phyloP scores from a whole-genome alignment of 1,139 yeast genomes.

The Debaryomyces nepalensis region DNA sequence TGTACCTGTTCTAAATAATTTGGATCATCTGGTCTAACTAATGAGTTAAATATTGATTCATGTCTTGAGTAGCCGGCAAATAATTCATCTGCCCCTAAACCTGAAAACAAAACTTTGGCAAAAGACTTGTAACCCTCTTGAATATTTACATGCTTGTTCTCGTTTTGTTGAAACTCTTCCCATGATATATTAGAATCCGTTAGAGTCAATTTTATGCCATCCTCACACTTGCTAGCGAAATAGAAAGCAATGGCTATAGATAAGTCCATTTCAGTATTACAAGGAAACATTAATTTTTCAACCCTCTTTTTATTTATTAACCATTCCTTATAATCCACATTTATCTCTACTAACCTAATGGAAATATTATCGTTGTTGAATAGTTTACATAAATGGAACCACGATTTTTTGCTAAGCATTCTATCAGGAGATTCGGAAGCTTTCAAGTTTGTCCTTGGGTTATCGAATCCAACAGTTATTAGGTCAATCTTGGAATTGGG shows the following conservation, averaged over 20 bases:
- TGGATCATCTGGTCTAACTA: slow-evolving; percentile 23
- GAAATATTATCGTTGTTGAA: slow-evolving; percentile 36
- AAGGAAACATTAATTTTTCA: slow-evolving; percentile 73
- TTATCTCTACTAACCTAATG: slow-evolving; percentile 64
- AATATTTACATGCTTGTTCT: slow-evolving; percentile 15
- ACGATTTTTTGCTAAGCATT: slow-evolving; percentile 65
- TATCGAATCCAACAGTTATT: slow-evolving; percentile 94
- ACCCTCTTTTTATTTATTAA: slow-evolving; percentile 56
- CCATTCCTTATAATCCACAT: slow-evolving; percentile 74
- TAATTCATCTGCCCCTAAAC: slow-evolving; percentile 95
- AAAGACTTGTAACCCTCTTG: slow-evolving; percentile 44
- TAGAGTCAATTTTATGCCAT: slow-evolving; percentile 35
- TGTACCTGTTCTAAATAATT: slow-evolving; percentile 21
- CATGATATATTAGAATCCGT: slow-evolving; percentile 21
- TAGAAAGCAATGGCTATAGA: slow-evolving; percentile 94
- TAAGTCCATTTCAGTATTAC: slow-evolving; percentile 90
- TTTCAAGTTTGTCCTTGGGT: slow-evolving; percentile 72
- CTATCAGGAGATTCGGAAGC: slow-evolving; percentile 83
- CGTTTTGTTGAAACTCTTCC: slow-evolving; percentile 27
- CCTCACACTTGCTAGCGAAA: slow-evolving; percentile 72
- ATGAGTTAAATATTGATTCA: slow-evolving; percentile 50
- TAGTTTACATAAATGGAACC: slow-evolving; percentile 49
- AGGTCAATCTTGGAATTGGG: slow-evolving; percentile 50
- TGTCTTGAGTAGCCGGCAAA: slow-evolving; percentile 94
- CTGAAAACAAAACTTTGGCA: slow-evolving; percentile 79